These are phyloP conservation scores for Microbotryum lychnidis-dioicae DNA, from an alignment of 1,284 basidiomycete genomes.

Conservation along the genomic window DNA sequence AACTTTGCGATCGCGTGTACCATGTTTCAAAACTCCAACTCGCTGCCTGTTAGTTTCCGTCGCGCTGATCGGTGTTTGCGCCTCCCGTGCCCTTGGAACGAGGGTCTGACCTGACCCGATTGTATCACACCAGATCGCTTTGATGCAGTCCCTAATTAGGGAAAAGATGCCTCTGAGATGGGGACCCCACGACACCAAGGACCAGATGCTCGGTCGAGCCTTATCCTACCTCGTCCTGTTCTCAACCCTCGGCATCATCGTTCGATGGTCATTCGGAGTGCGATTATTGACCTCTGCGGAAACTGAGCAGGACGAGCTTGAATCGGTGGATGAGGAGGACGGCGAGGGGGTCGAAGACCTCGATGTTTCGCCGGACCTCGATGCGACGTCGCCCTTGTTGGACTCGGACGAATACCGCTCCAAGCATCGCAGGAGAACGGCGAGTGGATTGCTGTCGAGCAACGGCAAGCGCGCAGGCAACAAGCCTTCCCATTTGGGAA, in stretches of 20 bases:
- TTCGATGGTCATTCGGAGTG: slow-evolving; percentile 44
- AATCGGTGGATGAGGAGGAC: slow-evolving; percentile 3
- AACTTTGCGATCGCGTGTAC: slow-evolving; percentile 40
- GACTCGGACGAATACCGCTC: no score
- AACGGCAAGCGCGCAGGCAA: neutral
- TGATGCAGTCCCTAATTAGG: slow-evolving; percentile 43
- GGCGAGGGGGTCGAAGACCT: neutral
- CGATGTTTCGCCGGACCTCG: no score
- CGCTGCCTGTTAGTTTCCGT: slow-evolving; percentile 33
- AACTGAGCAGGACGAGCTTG: slow-evolving; percentile 14
- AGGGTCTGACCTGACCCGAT: no score
- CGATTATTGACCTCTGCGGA: slow-evolving; percentile 42
- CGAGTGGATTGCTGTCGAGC: neutral
- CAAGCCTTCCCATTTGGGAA: neutral
- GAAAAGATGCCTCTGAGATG: slow-evolving; percentile 33
- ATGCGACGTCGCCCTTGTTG: no score
- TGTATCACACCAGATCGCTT: slow-evolving; percentile 34
- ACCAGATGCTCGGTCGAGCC: slow-evolving; percentile 34
- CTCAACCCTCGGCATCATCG: slow-evolving; percentile 44
- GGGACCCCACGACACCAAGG: slow-evolving; percentile 34
- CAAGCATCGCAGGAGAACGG: no score
- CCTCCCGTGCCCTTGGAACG: no score
- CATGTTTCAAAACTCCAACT: slow-evolving; percentile 39
- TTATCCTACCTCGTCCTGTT: slow-evolving; percentile 40
- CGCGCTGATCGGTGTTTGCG: no score